Percentiles rank a stretch among this genome's conserved stretches.
These are phyloP conservation scores for Ceratocystiopsis minuta DNA, from an alignment of 2,329 filamentous ascomycete species.

Conservation along the genomic window DNA sequence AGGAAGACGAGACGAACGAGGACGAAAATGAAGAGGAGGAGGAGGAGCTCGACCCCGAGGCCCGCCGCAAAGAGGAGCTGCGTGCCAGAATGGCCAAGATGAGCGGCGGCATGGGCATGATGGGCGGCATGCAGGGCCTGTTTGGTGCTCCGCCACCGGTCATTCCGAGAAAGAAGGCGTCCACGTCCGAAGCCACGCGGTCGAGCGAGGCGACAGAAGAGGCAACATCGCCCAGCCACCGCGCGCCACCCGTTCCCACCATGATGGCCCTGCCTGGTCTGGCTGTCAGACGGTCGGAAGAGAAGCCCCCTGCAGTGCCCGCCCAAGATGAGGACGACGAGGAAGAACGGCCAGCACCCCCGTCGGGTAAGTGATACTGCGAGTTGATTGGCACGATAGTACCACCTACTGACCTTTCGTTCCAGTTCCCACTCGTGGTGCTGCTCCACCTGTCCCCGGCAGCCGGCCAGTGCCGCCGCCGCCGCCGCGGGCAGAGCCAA, in stretches of 20 bases:
- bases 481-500: constrained; percentile 31
- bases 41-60: constrained; percentile 75
- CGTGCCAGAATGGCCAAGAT: constrained; percentile 95
- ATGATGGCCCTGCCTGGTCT: constrained; percentile 58
- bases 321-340: constrained; percentile 10
- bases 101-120: constrained; percentile 94
- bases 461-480: constrained; percentile 37
- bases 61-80: constrained; percentile 69
- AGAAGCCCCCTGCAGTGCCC: constrained; percentile 18
- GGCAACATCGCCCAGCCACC: constrained; percentile 22
- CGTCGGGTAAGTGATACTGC: too few relatives aligned
- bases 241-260: constrained; percentile 35
- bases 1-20: constrained; percentile 6
- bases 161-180: constrained; percentile 37
- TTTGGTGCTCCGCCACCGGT: constrained; percentile 49
- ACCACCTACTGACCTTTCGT: too few relatives aligned
- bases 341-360: constrained; percentile 15
- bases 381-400: too few relatives aligned
- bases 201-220: constrained; percentile 26
- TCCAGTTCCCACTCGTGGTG: constrained; percentile 12
- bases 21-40: constrained; percentile 37
- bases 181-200: constrained; percentile 6
- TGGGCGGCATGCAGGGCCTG: constrained; percentile 70
- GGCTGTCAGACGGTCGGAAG: constrained; percentile 33
- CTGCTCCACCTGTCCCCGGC: constrained; percentile 27